A percentile compares a stretch with the other conserved stretches of the same genome.
These are phyloP conservation scores for Alternaria triticina DNA, from an alignment of 2,329 filamentous ascomycete genomes.

Conservation along the genomic window DNA sequence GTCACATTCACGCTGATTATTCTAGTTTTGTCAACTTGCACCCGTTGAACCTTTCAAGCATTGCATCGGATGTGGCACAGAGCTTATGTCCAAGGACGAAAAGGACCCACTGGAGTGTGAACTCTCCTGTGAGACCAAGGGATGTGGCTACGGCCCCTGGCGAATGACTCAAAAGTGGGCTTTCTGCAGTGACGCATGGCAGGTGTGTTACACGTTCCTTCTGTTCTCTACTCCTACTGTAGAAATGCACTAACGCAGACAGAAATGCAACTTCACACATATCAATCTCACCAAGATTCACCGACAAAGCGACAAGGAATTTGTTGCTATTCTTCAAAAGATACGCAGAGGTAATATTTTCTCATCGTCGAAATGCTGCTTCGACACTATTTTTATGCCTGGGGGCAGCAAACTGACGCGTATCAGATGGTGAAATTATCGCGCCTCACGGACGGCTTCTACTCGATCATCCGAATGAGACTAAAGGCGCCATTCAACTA, in stretches of 20 bases:
- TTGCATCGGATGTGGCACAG: conserved; percentile 58
- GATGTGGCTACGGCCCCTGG: conserved; percentile 42
- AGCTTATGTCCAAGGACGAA: conserved; percentile 23
- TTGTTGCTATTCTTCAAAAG: conserved; percentile 64
- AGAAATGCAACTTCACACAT: conserved; percentile 59
- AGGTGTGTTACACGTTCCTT: conserved; percentile 17
- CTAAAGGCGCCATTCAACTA: conserved; percentile 54
- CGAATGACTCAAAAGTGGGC: conserved; percentile 65
- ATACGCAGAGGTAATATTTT: conserved; percentile 55
- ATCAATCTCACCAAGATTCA: conserved; percentile 63
- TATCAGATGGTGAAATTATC: conserved; percentile 35
- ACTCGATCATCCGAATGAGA: conserved; percentile 54
- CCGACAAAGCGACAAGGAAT: conserved; percentile 61
- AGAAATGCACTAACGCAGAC: conserved; percentile 1
- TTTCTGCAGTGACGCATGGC: conserved; percentile 64
- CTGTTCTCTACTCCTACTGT: too few relatives aligned
- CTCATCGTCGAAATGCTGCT: background rate
- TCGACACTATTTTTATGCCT: background rate
- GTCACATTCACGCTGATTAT: too few relatives aligned
- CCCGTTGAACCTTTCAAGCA: conserved; percentile 64
- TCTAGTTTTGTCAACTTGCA: conserved; percentile 52
- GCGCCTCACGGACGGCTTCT: conserved; percentile 51
- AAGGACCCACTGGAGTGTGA: too few relatives aligned
- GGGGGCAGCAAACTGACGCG: background rate
- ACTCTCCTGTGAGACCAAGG: too few relatives aligned